Percentiles rank a stretch among this genome's conserved stretches.
Evolutionary conservation across 768 basidiomycete species (phyloP).

Genomic region (Boletus rubroflammeus): DNA sequence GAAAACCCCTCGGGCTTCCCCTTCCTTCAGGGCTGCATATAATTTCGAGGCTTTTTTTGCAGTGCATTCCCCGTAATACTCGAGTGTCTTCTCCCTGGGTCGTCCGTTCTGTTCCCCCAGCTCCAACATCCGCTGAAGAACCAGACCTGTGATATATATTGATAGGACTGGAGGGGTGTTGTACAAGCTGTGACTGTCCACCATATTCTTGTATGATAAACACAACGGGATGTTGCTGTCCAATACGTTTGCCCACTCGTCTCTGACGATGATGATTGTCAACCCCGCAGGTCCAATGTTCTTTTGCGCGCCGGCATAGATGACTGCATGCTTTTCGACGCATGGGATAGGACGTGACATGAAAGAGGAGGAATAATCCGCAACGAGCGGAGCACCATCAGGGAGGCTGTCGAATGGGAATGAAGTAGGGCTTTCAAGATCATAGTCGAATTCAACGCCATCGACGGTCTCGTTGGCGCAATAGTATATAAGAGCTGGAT

Average conservation of each 20-base stretch:
- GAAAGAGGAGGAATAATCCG: conserved; percentile 95
- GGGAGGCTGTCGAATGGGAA: conserved; percentile 84
- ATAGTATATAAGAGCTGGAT: conserved; percentile 91
- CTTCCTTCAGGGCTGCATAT: conserved; percentile 68
- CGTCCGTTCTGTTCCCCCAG: conserved; percentile 16
- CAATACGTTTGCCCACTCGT: conserved; percentile 65
- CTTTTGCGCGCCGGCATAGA: conserved; percentile 98
- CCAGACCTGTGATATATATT: conserved; percentile 87
- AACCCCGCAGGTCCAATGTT: conserved; percentile 94
- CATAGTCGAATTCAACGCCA: conserved; percentile 80
- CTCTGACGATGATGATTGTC: conserved; percentile 90
- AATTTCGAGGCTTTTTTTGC: conserved; percentile 70
- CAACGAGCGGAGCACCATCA: conserved; percentile 72
- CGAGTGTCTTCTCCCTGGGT: conserved; percentile 54
- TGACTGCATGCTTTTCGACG: conserved; percentile 85
- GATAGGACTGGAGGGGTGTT: conserved; percentile 93
- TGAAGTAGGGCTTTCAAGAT: conserved; percentile 48
- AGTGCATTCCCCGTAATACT: conserved; percentile 64
- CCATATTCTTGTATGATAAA: conserved; percentile 79
- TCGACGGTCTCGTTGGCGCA: conserved; percentile 99
- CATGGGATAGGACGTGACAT: conserved; percentile 90
- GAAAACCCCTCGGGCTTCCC: conserved; percentile 68
- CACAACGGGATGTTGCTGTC: conserved; percentile 84
- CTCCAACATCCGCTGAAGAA: conserved; percentile 65
- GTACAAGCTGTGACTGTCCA: conserved; percentile 72